Base-by-base conservation (phyloP, 345 rosid species). In the Camelina sativa region DNA sequence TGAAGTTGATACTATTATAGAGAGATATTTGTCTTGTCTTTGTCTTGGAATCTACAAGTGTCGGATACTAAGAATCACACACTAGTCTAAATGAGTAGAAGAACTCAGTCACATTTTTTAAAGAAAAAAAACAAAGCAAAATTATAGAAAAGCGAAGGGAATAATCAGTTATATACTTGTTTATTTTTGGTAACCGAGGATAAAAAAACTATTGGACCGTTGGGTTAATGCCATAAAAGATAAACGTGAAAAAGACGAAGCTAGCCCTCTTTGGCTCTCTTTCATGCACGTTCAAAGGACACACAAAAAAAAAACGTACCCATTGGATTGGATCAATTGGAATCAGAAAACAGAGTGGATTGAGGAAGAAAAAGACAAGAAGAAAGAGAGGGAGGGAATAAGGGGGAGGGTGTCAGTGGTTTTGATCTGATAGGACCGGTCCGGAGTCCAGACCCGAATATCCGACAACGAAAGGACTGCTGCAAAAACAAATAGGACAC, bases 381-480 rank as follows among this genome's bases (percentile, higher is more conserved):
- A 59, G 63, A 62, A 69, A 57, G 41, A 59, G 37, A 11, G 71
- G 38, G 9, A 57, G 46, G 61, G 76, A 65, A 69, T 52, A 61
- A 68, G 55, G 50, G 47, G 23, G 37, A 34, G 37, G 55, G 62
- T 72, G 72, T 67, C 67, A 63, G 74, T 47, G 32, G 76, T 72
- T 20, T 72, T 72, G 81, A 78, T 78, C 67, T 77, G 70, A 64
- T n/a, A 71, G 56, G 73, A 77, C 72, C 62, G 56, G 76, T 52
- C 80, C 58, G 64, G 71, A 70, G 76, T 52, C 75, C 51, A 58
- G 71, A 70, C 75, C 76, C 19, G 67, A 59, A 59, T 72, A 15
- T 50, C 58, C 73, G 77, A 78, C 81, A 72, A 72, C 6, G 81
- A 78, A 71, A 71, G 76, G 76, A 71, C 80, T 51, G 80, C 76